phyloP scores from a whole-genome alignment of 371 early-diverging fungal species.

The Chytridium lagenaria region DNA sequence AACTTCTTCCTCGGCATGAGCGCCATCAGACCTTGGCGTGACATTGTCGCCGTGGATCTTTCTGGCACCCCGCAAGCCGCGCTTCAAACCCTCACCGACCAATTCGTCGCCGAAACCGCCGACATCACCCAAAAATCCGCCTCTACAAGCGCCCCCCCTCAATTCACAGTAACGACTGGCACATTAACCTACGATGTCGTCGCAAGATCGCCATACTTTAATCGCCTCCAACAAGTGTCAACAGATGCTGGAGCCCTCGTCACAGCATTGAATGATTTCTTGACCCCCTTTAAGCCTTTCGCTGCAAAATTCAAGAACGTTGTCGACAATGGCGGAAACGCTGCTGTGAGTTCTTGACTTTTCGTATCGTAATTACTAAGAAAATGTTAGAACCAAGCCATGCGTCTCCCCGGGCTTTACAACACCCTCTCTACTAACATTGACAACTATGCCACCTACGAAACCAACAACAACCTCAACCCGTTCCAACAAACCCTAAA shows the following conservation, averaged over 20 bases:
- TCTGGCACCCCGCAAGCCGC: constrained; percentile 1
- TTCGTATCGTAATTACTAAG: neutral
- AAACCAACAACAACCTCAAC: neutral
- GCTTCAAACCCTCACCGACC: neutral
- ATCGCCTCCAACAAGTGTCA: neutral
- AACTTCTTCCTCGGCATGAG: neutral
- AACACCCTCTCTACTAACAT: neutral
- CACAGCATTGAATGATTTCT: neutral
- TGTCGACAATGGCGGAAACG: neutral
- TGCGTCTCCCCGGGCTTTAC: neutral
- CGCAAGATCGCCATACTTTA: neutral
- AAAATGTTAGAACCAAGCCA: neutral
- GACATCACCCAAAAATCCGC: neutral
- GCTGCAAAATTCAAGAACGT: neutral
- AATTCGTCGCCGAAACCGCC: neutral
- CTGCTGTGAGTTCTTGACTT: neutral
- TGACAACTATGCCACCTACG: neutral
- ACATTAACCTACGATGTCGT: neutral
- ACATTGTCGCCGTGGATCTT: neutral
- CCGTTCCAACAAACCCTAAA: neutral
- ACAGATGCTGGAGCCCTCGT: neutral
- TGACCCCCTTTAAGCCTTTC: neutral
- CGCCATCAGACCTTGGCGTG: neutral
- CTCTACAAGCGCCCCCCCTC: neutral
- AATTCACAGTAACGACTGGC: constrained; percentile 24